phyloP scores from a whole-genome alignment of 768 basidiomycete genomes.

The Chalciporus sphaerocephalus region DNA sequence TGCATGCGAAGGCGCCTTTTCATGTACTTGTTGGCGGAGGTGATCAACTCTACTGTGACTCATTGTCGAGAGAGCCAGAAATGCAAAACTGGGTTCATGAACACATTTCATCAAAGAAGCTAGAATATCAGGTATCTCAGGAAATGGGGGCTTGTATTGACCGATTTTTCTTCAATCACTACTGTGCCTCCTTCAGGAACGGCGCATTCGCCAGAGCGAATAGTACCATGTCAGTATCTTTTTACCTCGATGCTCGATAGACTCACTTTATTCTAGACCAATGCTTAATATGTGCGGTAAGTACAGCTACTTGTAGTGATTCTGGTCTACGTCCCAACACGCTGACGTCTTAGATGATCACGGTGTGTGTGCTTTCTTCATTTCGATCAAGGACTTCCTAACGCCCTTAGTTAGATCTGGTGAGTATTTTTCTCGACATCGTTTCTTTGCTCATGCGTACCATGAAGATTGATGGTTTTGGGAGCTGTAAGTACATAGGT shows the following conservation, averaged over 20 bases:
- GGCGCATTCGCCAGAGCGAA: conserved; percentile 92
- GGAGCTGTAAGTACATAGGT: conserved; percentile 63
- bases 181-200: conserved; percentile 79
- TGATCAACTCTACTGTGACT: conserved; percentile 87
- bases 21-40: conserved; percentile 93
- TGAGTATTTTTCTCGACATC: conserved; percentile 23
- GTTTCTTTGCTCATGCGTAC: neutral
- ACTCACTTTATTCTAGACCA: conserved; percentile 45
- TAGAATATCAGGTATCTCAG: conserved; percentile 53
- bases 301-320: conserved; percentile 15
- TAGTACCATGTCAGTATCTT: conserved; percentile 68
- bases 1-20: conserved; percentile 76
- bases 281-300: conserved; percentile 85
- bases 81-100: conserved; percentile 79
- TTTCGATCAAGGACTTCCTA: neutral
- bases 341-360: conserved; percentile 60
- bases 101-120: conserved; percentile 56
- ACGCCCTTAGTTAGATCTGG: conserved; percentile 39
- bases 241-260: neutral
- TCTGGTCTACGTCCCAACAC: neutral
- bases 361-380: conserved; percentile 40
- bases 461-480: conserved; percentile 71
- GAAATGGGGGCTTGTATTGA: conserved; percentile 78
- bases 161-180: conserved; percentile 87
- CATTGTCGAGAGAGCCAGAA: conserved; percentile 81